These are phyloP conservation scores for Magnaporthales sp. DNA, from an alignment of 2,329 filamentous ascomycete genomes.

Conservation along the genomic window DNA sequence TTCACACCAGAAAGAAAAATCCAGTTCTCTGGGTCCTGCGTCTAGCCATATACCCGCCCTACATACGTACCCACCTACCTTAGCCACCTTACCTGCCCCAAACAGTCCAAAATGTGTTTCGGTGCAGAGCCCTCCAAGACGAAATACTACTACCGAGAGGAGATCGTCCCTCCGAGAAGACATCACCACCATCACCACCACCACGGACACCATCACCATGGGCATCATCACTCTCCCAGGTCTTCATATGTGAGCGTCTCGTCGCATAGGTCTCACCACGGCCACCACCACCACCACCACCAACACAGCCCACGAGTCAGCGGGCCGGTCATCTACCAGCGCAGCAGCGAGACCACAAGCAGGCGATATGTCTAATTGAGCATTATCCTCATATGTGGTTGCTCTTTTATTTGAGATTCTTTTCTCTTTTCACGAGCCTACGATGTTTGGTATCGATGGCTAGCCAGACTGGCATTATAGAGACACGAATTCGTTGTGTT, in stretches of 20 bases:
- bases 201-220: constrained; percentile 25
- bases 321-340: constrained; percentile 30
- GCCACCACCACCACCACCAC: constrained; percentile 19
- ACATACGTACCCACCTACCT: neutral
- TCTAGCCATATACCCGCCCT: neutral
- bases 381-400: neutral
- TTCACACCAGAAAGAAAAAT: neutral
- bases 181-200: constrained; percentile 16
- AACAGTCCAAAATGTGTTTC: constrained; percentile 39
- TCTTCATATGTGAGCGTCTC: constrained; percentile 16
- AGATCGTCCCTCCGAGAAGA: constrained; percentile 35
- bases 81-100: neutral
- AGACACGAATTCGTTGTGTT: neutral
- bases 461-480: neutral
- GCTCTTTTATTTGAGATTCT: neutral
- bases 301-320: constrained; percentile 27
- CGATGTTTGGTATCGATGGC: neutral
- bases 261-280: constrained; percentile 25
- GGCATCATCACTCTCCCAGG: constrained; percentile 17
- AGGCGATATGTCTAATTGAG: constrained; percentile 17
- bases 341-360: constrained; percentile 28
- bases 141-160: constrained; percentile 48
- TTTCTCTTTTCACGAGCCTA: neutral
- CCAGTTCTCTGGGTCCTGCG: neutral
- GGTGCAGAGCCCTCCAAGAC: constrained; percentile 27